These are phyloP conservation scores for Mycena polygramma DNA, from an alignment of 768 basidiomycete genomes.

Conservation along the genomic window DNA sequence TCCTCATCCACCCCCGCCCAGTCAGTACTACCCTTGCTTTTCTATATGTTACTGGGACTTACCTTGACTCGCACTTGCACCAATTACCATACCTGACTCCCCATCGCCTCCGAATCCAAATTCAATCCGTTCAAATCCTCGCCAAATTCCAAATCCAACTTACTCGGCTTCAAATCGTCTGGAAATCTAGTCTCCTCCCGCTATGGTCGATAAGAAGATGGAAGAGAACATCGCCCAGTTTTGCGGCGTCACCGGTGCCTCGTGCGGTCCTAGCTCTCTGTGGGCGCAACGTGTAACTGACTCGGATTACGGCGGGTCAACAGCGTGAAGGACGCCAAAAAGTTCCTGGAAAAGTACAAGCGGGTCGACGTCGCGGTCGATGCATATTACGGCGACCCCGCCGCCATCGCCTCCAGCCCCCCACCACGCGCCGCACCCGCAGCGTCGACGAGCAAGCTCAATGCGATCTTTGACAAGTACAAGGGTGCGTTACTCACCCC, in stretches of 20 bases:
- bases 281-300: neutral
- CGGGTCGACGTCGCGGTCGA: conserved; percentile 81
- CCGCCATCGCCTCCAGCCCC: conserved; percentile 43
- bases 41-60: too few relatives aligned
- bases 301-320: neutral
- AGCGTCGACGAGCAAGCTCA: conserved; percentile 68
- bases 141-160: neutral
- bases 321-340: conserved; percentile 71
- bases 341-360: conserved; percentile 78
- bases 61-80: neutral
- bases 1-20: neutral
- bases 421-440: conserved; percentile 43
- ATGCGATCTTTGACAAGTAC: conserved; percentile 73
- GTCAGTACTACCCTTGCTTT: conserved; percentile 2
- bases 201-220: conserved; percentile 56
- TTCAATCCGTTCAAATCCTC: neutral
- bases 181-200: neutral
- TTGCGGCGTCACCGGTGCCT: conserved; percentile 74
- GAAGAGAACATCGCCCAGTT: conserved; percentile 71
- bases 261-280: conserved; percentile 61
- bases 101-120: neutral
- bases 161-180: neutral
- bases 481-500: conserved; percentile 61
- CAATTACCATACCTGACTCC: conserved; percentile 12
- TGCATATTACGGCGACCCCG: conserved; percentile 75